Evolutionary conservation across 2,329 filamentous ascomycete species (phyloP), one percentile per base, ranked within the genome.

Genomic region (Colletotrichum eremochloae): DNA sequence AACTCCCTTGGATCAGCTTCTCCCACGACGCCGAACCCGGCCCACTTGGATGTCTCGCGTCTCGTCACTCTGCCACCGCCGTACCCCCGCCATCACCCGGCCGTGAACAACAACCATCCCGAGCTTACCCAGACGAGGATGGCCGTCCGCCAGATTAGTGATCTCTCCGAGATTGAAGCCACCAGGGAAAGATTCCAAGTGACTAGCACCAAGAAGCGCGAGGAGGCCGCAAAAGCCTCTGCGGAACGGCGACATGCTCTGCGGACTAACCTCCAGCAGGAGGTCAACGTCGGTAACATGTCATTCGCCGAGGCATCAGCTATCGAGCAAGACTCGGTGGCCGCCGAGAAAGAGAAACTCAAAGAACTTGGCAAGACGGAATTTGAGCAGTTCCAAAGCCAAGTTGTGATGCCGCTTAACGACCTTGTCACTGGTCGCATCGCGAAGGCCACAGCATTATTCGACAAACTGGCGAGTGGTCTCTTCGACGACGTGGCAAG

Each of bases 21-120:
- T 67, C 87, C 86, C 3, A 85, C 82, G 53, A 86, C 83, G 1
- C 84, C 85, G 38, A 84, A 78, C 72, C 85, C 83, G 44, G 82
- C 87, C 76, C 90, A 90, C 70, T 84, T 98, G 4, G 96, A 99
- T 78, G 93, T 98, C 36, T 98, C 96, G 4, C 89, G 96, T 38
- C 89, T 99, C 1, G 93, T 99, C 5, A 98, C 96, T 0, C 86
- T 99, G 40, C 96, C 96, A 11, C 96, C 96, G 1, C 94, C 96
- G 2, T 98, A 97, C 80, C 96, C 96, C 1, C 92, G 96, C 9
- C 96, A 98, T 78, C 93, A 98, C 77, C 96, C 96, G 11, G 96
- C 96, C 0, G 94, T 98, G 20, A 98, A 97, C 80, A 99, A 98
- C 78, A 97, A 90, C 76, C 96, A 99, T 78, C 96, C 96, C 0